Evolutionary conservation across 495 filamentous ascomycete genomes (phyloP), one percentile per base, ranked within the genome.

Genomic region (Neurospora hispaniola): DNA sequence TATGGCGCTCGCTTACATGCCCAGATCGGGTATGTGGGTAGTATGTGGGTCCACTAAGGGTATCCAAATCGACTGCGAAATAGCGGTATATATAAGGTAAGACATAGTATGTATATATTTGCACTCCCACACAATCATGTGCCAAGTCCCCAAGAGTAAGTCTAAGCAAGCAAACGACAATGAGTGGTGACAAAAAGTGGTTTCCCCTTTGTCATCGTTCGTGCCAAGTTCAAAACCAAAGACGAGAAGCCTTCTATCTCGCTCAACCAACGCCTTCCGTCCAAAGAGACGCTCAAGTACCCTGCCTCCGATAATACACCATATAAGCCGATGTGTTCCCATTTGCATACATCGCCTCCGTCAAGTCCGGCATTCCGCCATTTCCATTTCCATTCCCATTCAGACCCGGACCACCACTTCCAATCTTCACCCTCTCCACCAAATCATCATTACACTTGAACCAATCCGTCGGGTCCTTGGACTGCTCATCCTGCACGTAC

Each of bases 401-500:
- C 41, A 69, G 59, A 39, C 69, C 70, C n/a, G 42, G 20, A 48
- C 31, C 31, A 14, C 54, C 39, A 42, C 71, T 38, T 6, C 75
- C 77, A 20, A 82, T 76, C 73, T 79, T 78, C 59, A 82, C 76
- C 27, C 71, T 71, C 8, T 62, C 42, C 35, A 84, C 77, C 0
- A 7, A 5, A 3, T 31, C 12, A 42, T 86, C 84, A 27, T 83
- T 77, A n/a, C 78, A 79, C 31, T 70, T 23, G 46, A 73, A 76
- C 84, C 84, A 85, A 20, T 73, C 76, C 6, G 74, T 71, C 20
- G 75, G 74, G 41, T 80, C 77, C 18, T 39, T 59, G 1, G 76
- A 75, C 66, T 69, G 68, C 9, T 79, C 77, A 73, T 82, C 78
- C 69, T 77, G 78, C 66, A 82, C 79, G 70, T 77, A 84, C 41